Conservation (phyloP, 1,284 basidiomycete species). For the Fomes fomentarius region DNA sequence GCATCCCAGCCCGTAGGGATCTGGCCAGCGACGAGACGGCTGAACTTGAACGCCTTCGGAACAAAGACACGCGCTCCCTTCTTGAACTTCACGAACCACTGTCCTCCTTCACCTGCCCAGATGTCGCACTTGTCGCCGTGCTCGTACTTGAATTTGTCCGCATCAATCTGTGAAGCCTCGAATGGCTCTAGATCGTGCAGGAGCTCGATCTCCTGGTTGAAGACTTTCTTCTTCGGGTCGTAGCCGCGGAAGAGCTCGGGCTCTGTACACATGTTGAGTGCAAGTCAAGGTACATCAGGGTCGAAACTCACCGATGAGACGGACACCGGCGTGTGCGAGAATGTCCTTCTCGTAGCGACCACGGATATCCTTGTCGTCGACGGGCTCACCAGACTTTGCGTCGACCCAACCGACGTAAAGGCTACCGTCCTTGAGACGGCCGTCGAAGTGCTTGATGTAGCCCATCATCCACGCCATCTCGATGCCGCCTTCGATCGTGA, state of each 20-base stretch:
- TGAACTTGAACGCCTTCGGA: slow-evolving; percentile 96
- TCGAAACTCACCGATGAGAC: slow-evolving; percentile 78
- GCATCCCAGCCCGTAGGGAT: slow-evolving; percentile 98
- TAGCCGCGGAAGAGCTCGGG: slow-evolving; percentile 98
- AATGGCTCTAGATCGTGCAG: slow-evolving; percentile 97
- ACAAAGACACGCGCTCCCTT: slow-evolving; percentile 94
- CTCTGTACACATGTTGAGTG: slow-evolving; percentile 54
- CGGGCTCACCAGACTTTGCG: slow-evolving; percentile 91
- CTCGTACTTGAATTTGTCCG: slow-evolving; percentile 94
- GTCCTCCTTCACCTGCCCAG: slow-evolving; percentile 88
- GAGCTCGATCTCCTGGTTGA: slow-evolving; percentile 97
- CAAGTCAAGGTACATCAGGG: no score
- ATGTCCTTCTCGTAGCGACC: slow-evolving; percentile 96
- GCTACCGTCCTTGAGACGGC: slow-evolving; percentile 89
- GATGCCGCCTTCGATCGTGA: slow-evolving; percentile 96
- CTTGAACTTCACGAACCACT: slow-evolving; percentile 99
- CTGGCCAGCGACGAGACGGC: slow-evolving; percentile 93
- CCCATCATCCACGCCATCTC: slow-evolving; percentile 99
- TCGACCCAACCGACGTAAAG: slow-evolving; percentile 99
- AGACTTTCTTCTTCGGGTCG: slow-evolving; percentile 95
- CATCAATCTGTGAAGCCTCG: slow-evolving; percentile 90
- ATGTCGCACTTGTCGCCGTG: slow-evolving; percentile 97
- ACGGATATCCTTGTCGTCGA: slow-evolving; percentile 97
- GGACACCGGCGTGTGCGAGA: slow-evolving; percentile 90
- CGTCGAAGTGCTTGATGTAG: slow-evolving; percentile 97